These are phyloP conservation scores for Sordaria brevicollis DNA, from an alignment of 495 filamentous ascomycete species.

Conservation along the genomic window DNA sequence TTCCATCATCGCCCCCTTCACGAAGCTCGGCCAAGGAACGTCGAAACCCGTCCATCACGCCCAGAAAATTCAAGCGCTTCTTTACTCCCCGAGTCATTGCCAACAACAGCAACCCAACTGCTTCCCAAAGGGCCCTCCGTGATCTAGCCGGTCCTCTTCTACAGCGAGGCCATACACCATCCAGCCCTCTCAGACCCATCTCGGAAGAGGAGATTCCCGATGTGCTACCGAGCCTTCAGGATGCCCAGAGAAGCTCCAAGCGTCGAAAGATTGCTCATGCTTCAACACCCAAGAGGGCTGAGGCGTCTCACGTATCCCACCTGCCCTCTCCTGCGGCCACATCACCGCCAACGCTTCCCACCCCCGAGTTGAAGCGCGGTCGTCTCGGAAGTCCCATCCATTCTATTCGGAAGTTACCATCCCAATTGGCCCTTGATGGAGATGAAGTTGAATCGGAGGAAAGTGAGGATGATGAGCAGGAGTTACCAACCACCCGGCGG, in stretches of 20 bases:
- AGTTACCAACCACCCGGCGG: constrained; percentile 4
- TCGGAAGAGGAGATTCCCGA: constrained; percentile 21
- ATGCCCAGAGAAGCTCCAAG: constrained; percentile 17
- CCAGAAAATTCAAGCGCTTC: constrained; percentile 67
- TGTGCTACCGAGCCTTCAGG: constrained; percentile 13
- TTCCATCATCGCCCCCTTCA: constrained; percentile 25
- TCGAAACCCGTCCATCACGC: constrained; percentile 50
- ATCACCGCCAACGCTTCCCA: constrained; percentile 15
- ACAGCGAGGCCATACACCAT: constrained; percentile 45
- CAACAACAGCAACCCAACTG: constrained; percentile 34
- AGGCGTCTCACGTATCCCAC: constrained; percentile 5
- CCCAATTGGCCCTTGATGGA: not conserved
- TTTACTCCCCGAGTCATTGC: constrained; percentile 60
- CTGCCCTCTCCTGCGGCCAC: constrained; percentile 17
- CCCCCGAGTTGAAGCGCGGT: constrained; percentile 13
- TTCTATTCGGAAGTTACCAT: constrained; percentile 10
- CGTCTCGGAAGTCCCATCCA: constrained; percentile 27
- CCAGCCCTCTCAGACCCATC: constrained; percentile 32
- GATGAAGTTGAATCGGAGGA: not conserved
- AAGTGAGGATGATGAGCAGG: constrained; percentile 2
- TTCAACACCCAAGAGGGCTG: constrained; percentile 6
- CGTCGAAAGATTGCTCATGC: constrained; percentile 29
- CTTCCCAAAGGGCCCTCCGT: constrained; percentile 53
- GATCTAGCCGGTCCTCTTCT: constrained; percentile 57
- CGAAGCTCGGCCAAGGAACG: constrained; percentile 30